Evolutionary conservation across 495 filamentous ascomycete species (phyloP).

Genomic region (Talaromyces liani): DNA sequence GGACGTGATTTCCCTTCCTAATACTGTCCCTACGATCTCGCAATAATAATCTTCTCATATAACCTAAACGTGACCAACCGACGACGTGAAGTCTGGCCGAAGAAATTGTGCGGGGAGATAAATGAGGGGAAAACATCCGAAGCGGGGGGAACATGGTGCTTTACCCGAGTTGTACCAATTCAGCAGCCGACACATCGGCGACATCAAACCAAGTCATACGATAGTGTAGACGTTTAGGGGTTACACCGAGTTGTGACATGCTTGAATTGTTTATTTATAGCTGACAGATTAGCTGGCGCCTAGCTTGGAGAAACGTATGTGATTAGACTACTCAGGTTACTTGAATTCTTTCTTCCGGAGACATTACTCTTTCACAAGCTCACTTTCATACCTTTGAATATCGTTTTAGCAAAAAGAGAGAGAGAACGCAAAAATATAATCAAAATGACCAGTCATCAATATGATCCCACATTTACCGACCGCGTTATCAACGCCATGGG

Average conservation of each 20-base stretch:
- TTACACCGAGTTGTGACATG: neutral
- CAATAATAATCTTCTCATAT: neutral
- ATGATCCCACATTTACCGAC: constrained; percentile 72
- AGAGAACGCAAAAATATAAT: neutral
- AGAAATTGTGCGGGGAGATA: neutral
- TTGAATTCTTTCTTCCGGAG: neutral
- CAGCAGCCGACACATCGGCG: neutral
- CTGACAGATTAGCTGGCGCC: neutral
- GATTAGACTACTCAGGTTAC: neutral
- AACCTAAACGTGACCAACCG: neutral
- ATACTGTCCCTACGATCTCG: neutral
- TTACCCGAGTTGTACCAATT: neutral
- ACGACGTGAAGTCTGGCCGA: neutral
- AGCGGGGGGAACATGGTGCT: neutral
- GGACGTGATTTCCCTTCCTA: neutral
- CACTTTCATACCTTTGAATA: neutral
- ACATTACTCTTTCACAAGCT: neutral
- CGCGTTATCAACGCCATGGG: constrained; percentile 69
- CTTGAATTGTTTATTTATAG: neutral
- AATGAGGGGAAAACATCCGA: neutral
- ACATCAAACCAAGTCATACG: neutral
- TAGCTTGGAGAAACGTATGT: neutral
- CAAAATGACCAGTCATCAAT: constrained; percentile 35
- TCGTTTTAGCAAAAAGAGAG: neutral
- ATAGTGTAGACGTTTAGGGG: neutral